Base-by-base conservation (phyloP, 2,329 filamentous ascomycete genomes). In the Aspergillus candidus region DNA sequence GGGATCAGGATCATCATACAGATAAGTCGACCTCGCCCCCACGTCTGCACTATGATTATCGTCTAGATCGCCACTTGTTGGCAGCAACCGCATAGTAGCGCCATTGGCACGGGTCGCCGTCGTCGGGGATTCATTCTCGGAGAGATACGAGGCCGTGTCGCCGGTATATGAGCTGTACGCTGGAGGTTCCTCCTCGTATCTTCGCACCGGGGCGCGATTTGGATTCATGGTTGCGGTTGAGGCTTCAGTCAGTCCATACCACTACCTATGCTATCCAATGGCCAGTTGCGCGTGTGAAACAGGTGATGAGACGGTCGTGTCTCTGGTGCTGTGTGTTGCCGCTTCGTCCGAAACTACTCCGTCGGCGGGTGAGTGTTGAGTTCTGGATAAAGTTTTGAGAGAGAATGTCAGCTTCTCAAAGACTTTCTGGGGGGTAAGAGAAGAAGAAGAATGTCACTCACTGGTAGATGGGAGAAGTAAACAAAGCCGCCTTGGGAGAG, bases 51-150 rank as follows among this genome's bases (percentile, higher is more conserved):
- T 54, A 45, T 60, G 29, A 33, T 65, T 60, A 29, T 59, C 57
- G 22, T 70, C 66, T 12, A 65, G 52, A 27, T 66, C 62, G 10
- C 63, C 56, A 29, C 57, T 63, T 8, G 66, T 66, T 5, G 71
- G 70, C 22, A 75, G 53, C 47, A 75, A 53, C 32, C 71, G 66
- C 68, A 74, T 69, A 0, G 72, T 71, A 7, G 66, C 58, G 17
- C 62, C 61, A 55, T 67, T 63, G 11, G 60, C 60, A 34, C 61
- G 57, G 29, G 53, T 17, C 31, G 50, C 34, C 35, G 53, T 43
- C 35, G 43, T 45, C 13, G 59, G 56, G 22, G 62, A 61, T 32
- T 65, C 54, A 39, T 56, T 46, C 18, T 63, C 57, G 38, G 62
- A 56, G 44, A 65, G 46, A 39, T 58, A 58, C 11, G 61, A 60